phyloP scores from a whole-genome alignment of 306 rosid species.

The Dalbergia oliveri region DNA sequence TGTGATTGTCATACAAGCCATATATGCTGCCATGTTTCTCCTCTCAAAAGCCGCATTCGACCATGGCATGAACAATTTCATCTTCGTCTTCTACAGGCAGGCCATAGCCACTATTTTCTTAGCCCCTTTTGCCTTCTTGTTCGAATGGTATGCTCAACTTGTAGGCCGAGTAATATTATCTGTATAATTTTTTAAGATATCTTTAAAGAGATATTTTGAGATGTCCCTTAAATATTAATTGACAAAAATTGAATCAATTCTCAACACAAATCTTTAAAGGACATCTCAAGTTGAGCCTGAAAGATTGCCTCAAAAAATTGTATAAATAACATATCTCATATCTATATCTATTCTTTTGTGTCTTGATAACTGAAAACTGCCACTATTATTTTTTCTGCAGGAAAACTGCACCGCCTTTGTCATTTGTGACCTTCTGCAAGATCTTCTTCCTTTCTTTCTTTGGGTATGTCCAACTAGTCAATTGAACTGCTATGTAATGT shows the following conservation, averaged over 20 bases:
- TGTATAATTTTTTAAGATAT: too few relatives aligned
- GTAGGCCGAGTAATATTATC: too few relatives aligned
- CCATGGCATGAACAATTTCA: slow-evolving; percentile 79
- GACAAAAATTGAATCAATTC: too few relatives aligned
- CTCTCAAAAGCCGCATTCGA: slow-evolving; percentile 81
- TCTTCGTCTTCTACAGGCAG: slow-evolving; percentile 83
- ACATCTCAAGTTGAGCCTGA: too few relatives aligned
- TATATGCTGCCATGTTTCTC: slow-evolving; percentile 72
- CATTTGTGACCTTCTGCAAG: slow-evolving; percentile 71
- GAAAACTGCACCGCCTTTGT: slow-evolving; percentile 69
- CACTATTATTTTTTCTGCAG: slow-evolving; percentile 32
- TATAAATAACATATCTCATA: too few relatives aligned
- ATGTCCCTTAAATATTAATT: too few relatives aligned
- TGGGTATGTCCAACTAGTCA: slow-evolving; percentile 63
- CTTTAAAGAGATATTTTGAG: too few relatives aligned
- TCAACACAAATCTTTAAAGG: too few relatives aligned
- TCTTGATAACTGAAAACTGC: not conserved
- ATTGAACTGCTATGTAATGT: not conserved
- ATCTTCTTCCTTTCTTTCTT: slow-evolving; percentile 71
- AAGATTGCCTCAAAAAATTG: too few relatives aligned
- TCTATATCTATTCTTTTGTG: too few relatives aligned
- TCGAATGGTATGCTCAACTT: slow-evolving; percentile 56
- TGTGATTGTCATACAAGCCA: slow-evolving; percentile 65
- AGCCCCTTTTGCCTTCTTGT: slow-evolving; percentile 62
- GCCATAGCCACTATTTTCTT: slow-evolving; percentile 66